Evolutionary conservation across 139 green algal genomes (phyloP), one percentile per base, ranked within the genome.

Genomic region (Chlorella ohadii): DNA sequence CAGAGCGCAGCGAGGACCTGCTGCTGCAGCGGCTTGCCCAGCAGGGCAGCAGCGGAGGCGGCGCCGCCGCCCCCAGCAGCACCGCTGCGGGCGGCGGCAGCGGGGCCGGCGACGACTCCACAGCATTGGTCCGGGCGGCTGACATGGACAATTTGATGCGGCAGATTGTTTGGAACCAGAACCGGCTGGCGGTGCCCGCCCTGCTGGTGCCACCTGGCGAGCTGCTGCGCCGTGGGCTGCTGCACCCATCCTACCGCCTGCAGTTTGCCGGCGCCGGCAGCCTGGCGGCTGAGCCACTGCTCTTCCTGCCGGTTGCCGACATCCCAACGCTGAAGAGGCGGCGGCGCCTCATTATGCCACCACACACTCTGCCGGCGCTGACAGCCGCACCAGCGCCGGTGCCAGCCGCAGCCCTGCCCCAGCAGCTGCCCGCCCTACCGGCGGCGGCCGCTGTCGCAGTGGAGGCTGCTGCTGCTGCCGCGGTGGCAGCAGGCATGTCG

Each of bases 311-410:
- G 19, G n/a, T 70, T 4, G 57, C 57, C 28, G 51, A 20, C 38
- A 80, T 85, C 47, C 81, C 81, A 0, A 85, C 81, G 3, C 47
- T 85, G n/a, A 74, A 80, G 19, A 81, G 67, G 75, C 57, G 75
- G 34, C 34, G 36, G 12, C 75, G 75, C 34, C 34, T 70, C 11
- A 34, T 65, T 13, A 34, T 65, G 75, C 36, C 7, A 6, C 28
- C 65, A 4, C 27, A 31, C 31, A 44, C 6, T 12, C 31, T 72
- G 51, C 51, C 51, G 22, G 51, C 51, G 51, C 51, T 59, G 51
- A 13, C 11, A 59, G 51, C 51, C 19, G 51, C 51, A 59, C 51
- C 7, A 11, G 44, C 44, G 44, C 44, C 44, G 11, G 44, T 11
- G 11, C 7, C 44, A 55, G 44, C 44, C 11, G 44, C 44, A 55